Evolutionary conservation across 306 rosid genomes (phyloP), one percentile per base, ranked within the genome.

Genomic region (Fragaria ananassa): DNA sequence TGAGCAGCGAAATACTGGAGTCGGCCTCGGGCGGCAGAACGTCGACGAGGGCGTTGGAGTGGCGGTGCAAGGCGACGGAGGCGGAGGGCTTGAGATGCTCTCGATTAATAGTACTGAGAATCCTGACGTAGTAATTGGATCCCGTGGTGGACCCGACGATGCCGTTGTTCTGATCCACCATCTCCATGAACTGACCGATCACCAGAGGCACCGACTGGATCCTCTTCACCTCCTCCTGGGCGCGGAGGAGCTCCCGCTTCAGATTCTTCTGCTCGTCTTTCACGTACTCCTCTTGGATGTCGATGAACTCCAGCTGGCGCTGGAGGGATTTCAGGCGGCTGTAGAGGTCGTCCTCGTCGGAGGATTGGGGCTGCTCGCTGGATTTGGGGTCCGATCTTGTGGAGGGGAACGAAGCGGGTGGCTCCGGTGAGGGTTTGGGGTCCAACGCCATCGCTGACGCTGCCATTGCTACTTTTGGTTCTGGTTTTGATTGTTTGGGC

Each of bases 101-200:
- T 0, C 99, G 90, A 39, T 95, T 95, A 61, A 95, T 95, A 18
- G 99, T 95, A 45, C 99, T 95, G 65, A 95, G 91, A 65, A 95
- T 92, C 72, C 99, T 74, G 3, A 95, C 99, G 46, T 95, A 95
- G 82, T 95, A 95, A 78, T 95, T 95, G 23, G 99, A 95, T 56
- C 99, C 99, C 0, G 99, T 95, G 10, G 99, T 95, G n/a, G 99
- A 95, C 35, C 99, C 99, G 0, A 95, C 99, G 54, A 95, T 95
- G 4, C 97, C 99, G 50, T 95, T 92, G 77, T 95, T 92, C 85
- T 86, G 90, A 68, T 95, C 99, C 1, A 95, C 97, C 99, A 95
- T 95, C 84, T 95, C 99, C 99, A 92, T 92, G 81, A 95, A 95
- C 88, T 95, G 99, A 18, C 99, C 99, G 2, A 95, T 95, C 3